A percentile compares a stretch with the other conserved stretches of the same genome.
Evolutionary conservation across 257 asterid genomes (phyloP).

Genomic region (Avicennia marina): DNA sequence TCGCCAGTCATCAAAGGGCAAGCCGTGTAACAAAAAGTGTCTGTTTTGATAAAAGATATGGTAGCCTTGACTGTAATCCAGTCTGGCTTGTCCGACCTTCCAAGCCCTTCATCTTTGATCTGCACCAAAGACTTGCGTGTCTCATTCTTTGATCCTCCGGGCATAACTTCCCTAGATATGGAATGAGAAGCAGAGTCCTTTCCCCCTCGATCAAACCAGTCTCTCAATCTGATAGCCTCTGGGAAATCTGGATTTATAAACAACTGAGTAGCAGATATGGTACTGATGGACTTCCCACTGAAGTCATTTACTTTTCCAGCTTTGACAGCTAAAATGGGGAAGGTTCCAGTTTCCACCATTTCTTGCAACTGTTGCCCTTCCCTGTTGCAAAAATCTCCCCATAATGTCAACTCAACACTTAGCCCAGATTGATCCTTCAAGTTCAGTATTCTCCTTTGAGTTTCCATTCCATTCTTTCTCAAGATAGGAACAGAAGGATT

Average conservation of each 20-base stretch:
- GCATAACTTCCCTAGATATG: constrained; percentile 61
- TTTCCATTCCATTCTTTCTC: constrained; percentile 99
- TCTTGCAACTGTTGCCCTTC: constrained; percentile 82
- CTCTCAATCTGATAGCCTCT: constrained; percentile 53
- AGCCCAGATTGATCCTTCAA: constrained; percentile 79
- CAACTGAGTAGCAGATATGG: constrained; percentile 82
- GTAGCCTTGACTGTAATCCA: constrained; percentile 91
- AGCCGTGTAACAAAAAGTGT: constrained; percentile 81
- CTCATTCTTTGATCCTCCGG: constrained; percentile 67
- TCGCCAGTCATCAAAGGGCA: constrained; percentile 95
- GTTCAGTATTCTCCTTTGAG: constrained; percentile 73
- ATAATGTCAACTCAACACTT: constrained; percentile 79
- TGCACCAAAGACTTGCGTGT: constrained; percentile 62
- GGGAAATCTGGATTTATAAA: constrained; percentile 76
- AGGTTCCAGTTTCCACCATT: constrained; percentile 54
- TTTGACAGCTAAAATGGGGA: constrained; percentile 81
- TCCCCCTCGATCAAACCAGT: constrained; percentile 81
- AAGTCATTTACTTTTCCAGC: constrained; percentile 89
- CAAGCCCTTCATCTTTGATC: constrained; percentile 90
- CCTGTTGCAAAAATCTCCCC: constrained; percentile 95
- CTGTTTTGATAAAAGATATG: constrained; percentile 72
- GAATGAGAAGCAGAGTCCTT: constrained; percentile 68
- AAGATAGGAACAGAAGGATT: constrained; percentile 87
- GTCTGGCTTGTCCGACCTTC: constrained; percentile 87
- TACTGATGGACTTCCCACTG: constrained; percentile 83